phyloP scores from a whole-genome alignment of 2,329 filamentous ascomycete species.

The Diaporthe vexans region DNA sequence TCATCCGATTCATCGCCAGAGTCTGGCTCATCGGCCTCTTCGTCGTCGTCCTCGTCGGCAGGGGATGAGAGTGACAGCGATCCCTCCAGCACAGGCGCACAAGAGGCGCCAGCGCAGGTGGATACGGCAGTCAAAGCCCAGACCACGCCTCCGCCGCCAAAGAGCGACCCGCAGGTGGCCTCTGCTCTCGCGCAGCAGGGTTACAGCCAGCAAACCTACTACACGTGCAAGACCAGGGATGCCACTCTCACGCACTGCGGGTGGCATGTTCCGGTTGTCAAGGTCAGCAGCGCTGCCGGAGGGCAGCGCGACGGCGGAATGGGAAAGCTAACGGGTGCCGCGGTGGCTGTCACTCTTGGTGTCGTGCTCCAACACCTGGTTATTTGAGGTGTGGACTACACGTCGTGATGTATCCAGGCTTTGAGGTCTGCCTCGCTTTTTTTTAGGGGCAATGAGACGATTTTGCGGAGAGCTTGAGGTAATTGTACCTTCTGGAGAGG shows the following conservation, averaged over 20 bases:
- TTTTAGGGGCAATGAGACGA: neutral
- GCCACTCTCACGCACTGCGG: slow-evolving; percentile 54
- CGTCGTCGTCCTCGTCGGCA: neutral
- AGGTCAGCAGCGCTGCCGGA: slow-evolving; percentile 23
- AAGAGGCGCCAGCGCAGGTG: slow-evolving; percentile 7
- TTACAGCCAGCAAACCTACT: slow-evolving; percentile 56
- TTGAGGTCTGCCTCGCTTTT: no score
- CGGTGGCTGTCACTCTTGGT: neutral
- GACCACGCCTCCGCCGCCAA: slow-evolving; percentile 44
- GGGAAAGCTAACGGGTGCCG: neutral
- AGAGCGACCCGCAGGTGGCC: slow-evolving; percentile 43
- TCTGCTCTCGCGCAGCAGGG: slow-evolving; percentile 43
- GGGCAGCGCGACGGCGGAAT: slow-evolving; percentile 26
- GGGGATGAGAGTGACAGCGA: neutral
- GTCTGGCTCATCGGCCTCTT: neutral
- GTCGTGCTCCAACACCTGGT: slow-evolving; percentile 7
- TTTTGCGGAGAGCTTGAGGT: neutral
- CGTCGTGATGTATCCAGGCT: neutral
- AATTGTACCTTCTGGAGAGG: neutral
- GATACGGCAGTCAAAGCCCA: slow-evolving; percentile 1
- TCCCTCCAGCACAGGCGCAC: neutral
- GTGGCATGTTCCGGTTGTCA: slow-evolving; percentile 55
- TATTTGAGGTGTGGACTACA: neutral
- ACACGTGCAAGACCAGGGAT: slow-evolving; percentile 51
- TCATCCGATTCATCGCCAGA: slow-evolving; percentile 1